Evolutionary conservation across 495 filamentous ascomycete genomes (phyloP), one percentile per base, ranked within the genome.

Genomic region (Hypoxylon trugodes): DNA sequence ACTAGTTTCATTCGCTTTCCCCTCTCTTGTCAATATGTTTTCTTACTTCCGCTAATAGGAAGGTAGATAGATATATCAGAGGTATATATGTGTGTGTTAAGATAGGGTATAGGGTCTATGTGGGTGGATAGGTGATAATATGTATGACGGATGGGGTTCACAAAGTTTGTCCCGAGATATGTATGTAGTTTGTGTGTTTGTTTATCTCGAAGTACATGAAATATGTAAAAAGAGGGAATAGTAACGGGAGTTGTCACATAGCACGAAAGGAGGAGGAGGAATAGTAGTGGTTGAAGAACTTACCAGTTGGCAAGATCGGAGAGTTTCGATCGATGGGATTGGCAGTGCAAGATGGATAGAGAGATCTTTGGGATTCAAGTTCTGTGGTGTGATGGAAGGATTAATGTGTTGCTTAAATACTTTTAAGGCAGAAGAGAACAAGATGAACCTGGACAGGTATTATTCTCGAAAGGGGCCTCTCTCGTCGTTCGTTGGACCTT

Each of bases 361-460:
- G n/a, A 53, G 59, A 32, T 32, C 36, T 35, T 57, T n/a, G 42
- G 19, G 40, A 4, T 58, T 15, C 16, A 13, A 13, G 16, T 16
- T 48, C 21, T 50, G 37, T 66, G 51, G 62, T 60, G 47, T 40
- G 32, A 56, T 41, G 24, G 15, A n/a, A 35, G 30, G 45, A 45
- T 25, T 47, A 35, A 61, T 26, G 32, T 30, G 18, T 37, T 40
- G 12, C 22, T 28, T 6, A 36, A 35, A 37, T 60, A 35, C n/a
- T n/a, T n/a, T n/a, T n/a, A n/a, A n/a, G 48, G 41, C 19, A 40
- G 18, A n/a, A n/a, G n/a, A n/a, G n/a, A n/a, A n/a, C n/a, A n/a
- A n/a, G n/a, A n/a, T 9, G 30, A 15, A 10, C 32, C 13, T 2
- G 32, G 3, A 3, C 9, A 16, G 42, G 42, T 46, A n/a, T n/a